Evolutionary conservation across 768 basidiomycete species (phyloP), one percentile per base, ranked within the genome.

Genomic region (Lactifluus hygrophoroides): DNA sequence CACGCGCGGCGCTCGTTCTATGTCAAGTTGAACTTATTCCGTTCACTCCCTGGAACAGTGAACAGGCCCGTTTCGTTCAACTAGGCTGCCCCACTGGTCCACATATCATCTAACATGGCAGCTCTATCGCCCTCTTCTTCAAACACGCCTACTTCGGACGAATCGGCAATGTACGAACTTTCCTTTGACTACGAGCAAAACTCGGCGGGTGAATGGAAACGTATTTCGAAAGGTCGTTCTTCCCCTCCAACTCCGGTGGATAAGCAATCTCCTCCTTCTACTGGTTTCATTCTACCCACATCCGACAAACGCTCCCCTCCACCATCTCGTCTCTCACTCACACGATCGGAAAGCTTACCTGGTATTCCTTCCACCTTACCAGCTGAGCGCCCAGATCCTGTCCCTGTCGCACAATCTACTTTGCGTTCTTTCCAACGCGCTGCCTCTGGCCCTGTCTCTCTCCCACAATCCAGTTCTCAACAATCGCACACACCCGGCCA

Each of bases 321-420:
- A 1, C 63, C 72, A 19, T 25, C 59, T 48, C 77, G 81, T 54
- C 67, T 73, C 19, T 80, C 85, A 0, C 75, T 88, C 28, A 80
- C 85, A 5, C 83, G 82, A 45, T 85, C 86, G 40, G 86, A 88
- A 67, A 85, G 80, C 65, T 77, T 80, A 30, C 78, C 80, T 62
- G 71, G 80, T n/a, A 68, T 75, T 8, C 73, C 78, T n/a, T 66
- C 66, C 57, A 68, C 69, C 27, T 43, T 53, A 16, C 32, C 54
- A 3, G 40, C 51, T 8, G 62, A 64, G n/a, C 58, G 63, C 19
- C 56, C 68, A 50, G 69, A 66, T 66, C 61, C 71, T 23, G 25
- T 70, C 61, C 65, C 71, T 58, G 63, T 67, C 46, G 54, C 73
- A 43, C 61, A 74, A 66, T 65, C 66, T 62, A 44, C 37, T 48